Percentiles rank a stretch among this genome's conserved stretches.
Evolutionary conservation across 768 basidiomycete genomes (phyloP).

Genomic region (Phlebiopsis flavidoalba): DNA sequence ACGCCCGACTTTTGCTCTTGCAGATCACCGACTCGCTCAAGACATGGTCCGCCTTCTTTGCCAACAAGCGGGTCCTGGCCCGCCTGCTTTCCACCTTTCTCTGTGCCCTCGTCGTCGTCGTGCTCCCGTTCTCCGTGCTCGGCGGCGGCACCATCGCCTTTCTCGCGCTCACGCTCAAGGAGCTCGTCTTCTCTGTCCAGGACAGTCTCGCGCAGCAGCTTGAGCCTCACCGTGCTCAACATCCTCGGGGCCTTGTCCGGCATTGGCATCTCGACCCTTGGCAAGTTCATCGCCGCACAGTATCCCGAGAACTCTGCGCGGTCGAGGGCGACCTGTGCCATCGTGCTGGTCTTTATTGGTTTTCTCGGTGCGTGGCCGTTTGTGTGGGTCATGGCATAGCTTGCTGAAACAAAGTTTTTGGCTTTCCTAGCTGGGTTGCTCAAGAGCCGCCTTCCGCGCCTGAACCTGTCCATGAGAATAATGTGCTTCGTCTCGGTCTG

Average conservation of each 20-base stretch:
- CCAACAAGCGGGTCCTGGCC: conserved; percentile 31
- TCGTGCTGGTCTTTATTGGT: conserved; percentile 34
- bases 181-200: conserved; percentile 43
- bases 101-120: conserved; percentile 33
- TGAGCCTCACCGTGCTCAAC: conserved; percentile 39
- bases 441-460: conserved; percentile 41
- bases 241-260: conserved; percentile 36
- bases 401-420: not conserved
- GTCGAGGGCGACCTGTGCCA: conserved; percentile 33
- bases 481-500: conserved; percentile 43
- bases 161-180: conserved; percentile 34
- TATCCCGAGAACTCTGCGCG: conserved; percentile 19
- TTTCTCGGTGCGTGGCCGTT: conserved; percentile 29
- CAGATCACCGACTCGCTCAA: not conserved
- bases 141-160: conserved; percentile 35
- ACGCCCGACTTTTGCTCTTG: not conserved
- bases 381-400: not conserved
- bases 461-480: conserved; percentile 39
- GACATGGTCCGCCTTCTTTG: conserved; percentile 8
- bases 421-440: conserved; percentile 28
- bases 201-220: conserved; percentile 43
- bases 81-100: conserved; percentile 42
- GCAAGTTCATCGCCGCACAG: conserved; percentile 28
- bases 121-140: conserved; percentile 34
- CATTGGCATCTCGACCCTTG: conserved; percentile 33